Base-by-base conservation (phyloP, 306 rosid species). In the Gastrolobium villosum region DNA sequence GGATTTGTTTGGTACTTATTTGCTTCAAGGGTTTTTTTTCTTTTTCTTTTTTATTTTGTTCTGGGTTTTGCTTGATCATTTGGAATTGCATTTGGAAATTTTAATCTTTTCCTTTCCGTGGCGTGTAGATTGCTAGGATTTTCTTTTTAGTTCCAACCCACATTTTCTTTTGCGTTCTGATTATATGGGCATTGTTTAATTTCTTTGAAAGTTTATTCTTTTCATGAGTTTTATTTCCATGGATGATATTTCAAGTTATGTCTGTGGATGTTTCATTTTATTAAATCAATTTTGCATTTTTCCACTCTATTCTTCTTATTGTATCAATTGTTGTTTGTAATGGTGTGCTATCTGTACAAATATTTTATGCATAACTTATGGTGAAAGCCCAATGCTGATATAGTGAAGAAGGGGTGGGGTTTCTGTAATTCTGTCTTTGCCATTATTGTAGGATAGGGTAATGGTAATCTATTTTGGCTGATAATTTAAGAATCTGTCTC, bases 111-210 rank as follows among this genome's bases (percentile, higher is more conserved):
- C 5, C n/a, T 45, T 34, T 44, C 14, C 10, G 26, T 64, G 60
- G 13, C 70, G 8, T 60, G 44, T 54, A 54, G 32, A 37, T 65
- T 55, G 41, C 49, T 79, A 6, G 4, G 13, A 79, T 79, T 62
- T 76, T 7, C 52, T 32, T 76, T 26, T 70, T 28, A 11, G 57
- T 28, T 73, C 74, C 35, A n/a, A 70, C 81, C 65, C 65, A 36
- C 20, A 6, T 41, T 41, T 28, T 4, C 5, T 32, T 44, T 31
- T 10, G 32, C 7, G 4, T 49, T 70, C 3, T 35, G 3, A 5
- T 77, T 32, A 71, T 76, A 46, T 67, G 54, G 41, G 52, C 5
- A 3, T 48, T 76, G 46, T 28, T 74, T 20, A 20, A 68, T 72
- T 79, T 54, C 36, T 35, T 32, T 43, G 0, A 49, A 65, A 59